Evolutionary conservation across 2,329 filamentous ascomycete species (phyloP).

Genomic region (Gnomoniopsis sp.): DNA sequence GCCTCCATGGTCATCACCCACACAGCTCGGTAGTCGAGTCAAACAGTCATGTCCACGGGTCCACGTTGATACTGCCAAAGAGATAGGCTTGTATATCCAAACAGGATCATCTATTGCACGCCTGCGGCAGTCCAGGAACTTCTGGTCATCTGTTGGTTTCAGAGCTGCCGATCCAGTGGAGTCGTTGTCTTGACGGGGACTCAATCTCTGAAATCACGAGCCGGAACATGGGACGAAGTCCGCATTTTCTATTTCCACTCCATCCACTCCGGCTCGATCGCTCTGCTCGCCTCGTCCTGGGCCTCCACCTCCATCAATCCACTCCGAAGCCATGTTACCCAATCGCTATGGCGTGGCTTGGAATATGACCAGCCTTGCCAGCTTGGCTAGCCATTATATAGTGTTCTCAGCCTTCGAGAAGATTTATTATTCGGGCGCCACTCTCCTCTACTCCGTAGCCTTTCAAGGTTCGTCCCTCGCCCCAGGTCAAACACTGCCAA

Average conservation of each 20-base stretch:
- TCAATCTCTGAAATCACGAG: not conserved
- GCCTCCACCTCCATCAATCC: not conserved
- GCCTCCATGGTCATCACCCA: too few species aligned
- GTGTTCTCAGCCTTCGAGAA: not conserved
- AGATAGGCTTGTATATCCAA: not conserved
- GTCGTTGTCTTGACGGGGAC: not conserved
- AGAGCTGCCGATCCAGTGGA: constrained; percentile 3
- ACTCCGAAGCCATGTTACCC: not conserved
- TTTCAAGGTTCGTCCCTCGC: too few species aligned
- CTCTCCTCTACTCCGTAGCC: not conserved
- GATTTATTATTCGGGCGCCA: not conserved
- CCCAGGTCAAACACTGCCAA: too few species aligned
- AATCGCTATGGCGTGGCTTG: not conserved
- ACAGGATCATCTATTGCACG: not conserved
- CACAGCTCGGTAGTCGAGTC: too few species aligned
- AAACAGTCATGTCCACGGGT: not conserved
- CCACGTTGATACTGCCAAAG: too few species aligned
- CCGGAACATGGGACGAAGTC: not conserved
- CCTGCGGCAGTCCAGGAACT: not conserved
- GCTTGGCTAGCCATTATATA: not conserved
- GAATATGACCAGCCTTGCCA: not conserved
- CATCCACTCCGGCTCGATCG: constrained; percentile 1
- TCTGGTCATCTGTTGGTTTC: constrained; percentile 2
- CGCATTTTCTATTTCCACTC: not conserved
- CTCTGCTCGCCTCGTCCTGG: constrained; percentile 4